These are phyloP conservation scores for Naganishia sp. DNA, from an alignment of 1,284 basidiomycete genomes.

Conservation along the genomic window DNA sequence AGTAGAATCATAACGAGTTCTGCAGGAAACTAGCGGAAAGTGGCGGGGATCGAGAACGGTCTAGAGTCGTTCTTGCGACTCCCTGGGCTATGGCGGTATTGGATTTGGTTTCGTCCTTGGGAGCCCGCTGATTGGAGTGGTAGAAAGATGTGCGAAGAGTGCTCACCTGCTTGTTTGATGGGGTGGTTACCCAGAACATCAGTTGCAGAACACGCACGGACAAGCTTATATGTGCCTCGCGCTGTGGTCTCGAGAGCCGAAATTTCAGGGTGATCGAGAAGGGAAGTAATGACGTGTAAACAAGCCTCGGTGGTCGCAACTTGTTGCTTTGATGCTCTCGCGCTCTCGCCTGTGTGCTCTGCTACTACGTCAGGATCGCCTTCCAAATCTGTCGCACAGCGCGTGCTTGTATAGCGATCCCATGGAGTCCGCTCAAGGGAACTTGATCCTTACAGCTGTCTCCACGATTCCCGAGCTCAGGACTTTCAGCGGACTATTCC, in stretches of 20 bases:
- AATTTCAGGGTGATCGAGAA: constrained; percentile 14
- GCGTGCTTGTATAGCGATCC: too few relatives aligned
- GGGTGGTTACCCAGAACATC: neutral
- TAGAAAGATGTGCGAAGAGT: neutral
- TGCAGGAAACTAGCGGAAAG: constrained; percentile 26
- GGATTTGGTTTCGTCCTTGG: constrained; percentile 30
- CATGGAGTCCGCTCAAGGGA: too few relatives aligned
- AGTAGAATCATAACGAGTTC: constrained; percentile 25
- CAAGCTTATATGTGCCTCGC: constrained; percentile 1
- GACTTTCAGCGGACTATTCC: too few relatives aligned
- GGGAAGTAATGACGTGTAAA: neutral
- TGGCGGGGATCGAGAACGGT: constrained; percentile 25
- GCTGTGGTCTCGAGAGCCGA: neutral
- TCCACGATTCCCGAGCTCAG: too few relatives aligned
- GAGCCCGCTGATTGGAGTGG: neutral
- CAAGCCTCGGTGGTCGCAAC: too few relatives aligned
- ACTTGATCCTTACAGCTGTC: too few relatives aligned
- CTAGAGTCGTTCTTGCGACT: constrained; percentile 21
- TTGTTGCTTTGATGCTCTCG: too few relatives aligned
- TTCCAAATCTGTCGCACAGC: too few relatives aligned
- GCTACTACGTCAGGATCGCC: too few relatives aligned
- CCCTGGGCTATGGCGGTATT: constrained; percentile 24
- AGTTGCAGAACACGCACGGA: neutral
- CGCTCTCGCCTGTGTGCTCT: too few relatives aligned
- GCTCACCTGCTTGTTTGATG: constrained; percentile 1